Conservation (phyloP, 1,284 basidiomycete genomes). For the Taiwanofungus camphoratus region DNA sequence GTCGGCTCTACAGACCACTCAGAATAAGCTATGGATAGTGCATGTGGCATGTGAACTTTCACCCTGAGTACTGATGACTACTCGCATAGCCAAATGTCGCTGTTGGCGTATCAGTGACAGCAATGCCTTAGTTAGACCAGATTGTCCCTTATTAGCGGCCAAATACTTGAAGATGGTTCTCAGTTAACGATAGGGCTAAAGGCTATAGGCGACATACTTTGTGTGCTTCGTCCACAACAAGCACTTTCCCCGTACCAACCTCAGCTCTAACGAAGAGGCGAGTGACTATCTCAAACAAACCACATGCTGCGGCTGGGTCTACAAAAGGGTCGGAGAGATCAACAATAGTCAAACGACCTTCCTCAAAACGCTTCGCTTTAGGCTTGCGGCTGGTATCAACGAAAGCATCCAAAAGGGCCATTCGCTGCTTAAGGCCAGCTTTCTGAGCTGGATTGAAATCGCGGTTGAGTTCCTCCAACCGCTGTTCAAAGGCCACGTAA, state of each 20-base stretch:
- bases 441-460: constrained; percentile 21
- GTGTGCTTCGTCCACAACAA: constrained; percentile 67
- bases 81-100: constrained; percentile 28
- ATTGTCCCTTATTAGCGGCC: constrained; percentile 14
- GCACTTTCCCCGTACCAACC: constrained; percentile 53
- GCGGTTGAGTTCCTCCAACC: constrained; percentile 11
- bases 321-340: constrained; percentile 62
- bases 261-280: constrained; percentile 54
- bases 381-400: constrained; percentile 6
- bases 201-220: constrained; percentile 37
- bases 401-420: constrained; percentile 21
- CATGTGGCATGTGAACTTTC: neutral
- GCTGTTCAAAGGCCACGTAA: constrained; percentile 17
- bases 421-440: constrained; percentile 21
- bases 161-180: constrained; percentile 18
- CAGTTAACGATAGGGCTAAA: neutral
- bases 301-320: constrained; percentile 56
- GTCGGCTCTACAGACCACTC: constrained; percentile 54
- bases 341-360: constrained; percentile 25
- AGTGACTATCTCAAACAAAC: constrained; percentile 59
- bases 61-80: constrained; percentile 30
- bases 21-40: neutral
- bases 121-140: constrained; percentile 27
- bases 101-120: constrained; percentile 30
- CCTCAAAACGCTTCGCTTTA: constrained; percentile 14